phyloP scores from a whole-genome alignment of 2,329 filamentous ascomycete species.

The Trichoderma cornu-damae region DNA sequence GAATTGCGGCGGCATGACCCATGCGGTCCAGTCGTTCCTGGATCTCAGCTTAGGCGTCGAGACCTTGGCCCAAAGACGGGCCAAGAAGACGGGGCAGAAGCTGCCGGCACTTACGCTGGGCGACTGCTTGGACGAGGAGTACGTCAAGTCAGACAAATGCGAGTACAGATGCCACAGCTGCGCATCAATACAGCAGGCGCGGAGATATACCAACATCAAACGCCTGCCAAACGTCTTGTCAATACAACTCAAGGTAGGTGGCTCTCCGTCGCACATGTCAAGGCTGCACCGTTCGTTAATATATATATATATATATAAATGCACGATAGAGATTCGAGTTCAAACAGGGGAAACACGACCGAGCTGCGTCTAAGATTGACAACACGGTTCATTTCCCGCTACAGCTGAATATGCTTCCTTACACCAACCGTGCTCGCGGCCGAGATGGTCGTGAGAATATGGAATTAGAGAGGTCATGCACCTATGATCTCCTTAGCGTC shows the following conservation, averaged over 20 bases:
- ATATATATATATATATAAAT: too few species aligned
- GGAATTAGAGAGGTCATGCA: slow-evolving; percentile 60
- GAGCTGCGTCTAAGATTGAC: slow-evolving; percentile 78
- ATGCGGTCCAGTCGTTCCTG: slow-evolving; percentile 81
- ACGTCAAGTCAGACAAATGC: slow-evolving; percentile 80
- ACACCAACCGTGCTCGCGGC: slow-evolving; percentile 63
- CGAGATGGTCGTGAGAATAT: slow-evolving; percentile 49
- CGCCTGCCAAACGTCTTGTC: slow-evolving; percentile 82
- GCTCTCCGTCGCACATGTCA: neutral
- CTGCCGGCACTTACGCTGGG: slow-evolving; percentile 48
- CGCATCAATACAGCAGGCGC: slow-evolving; percentile 69
- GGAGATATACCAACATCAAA: slow-evolving; percentile 79
- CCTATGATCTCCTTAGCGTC: slow-evolving; percentile 83
- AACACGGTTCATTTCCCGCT: slow-evolving; percentile 81
- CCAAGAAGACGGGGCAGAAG: slow-evolving; percentile 49
- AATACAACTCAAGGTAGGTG: slow-evolving; percentile 79
- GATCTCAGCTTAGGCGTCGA: slow-evolving; percentile 88
- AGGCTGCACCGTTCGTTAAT: neutral
- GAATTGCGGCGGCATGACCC: slow-evolving; percentile 76
- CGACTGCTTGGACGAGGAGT: slow-evolving; percentile 78
- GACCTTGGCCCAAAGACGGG: slow-evolving; percentile 60
- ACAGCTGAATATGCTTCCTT: slow-evolving; percentile 83
- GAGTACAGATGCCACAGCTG: slow-evolving; percentile 85
- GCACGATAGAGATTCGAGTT: slow-evolving; percentile 64
- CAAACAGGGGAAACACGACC: slow-evolving; percentile 57